These are phyloP conservation scores for Diaporthe capsici DNA, from an alignment of 2,329 filamentous ascomycete species.

Conservation along the genomic window DNA sequence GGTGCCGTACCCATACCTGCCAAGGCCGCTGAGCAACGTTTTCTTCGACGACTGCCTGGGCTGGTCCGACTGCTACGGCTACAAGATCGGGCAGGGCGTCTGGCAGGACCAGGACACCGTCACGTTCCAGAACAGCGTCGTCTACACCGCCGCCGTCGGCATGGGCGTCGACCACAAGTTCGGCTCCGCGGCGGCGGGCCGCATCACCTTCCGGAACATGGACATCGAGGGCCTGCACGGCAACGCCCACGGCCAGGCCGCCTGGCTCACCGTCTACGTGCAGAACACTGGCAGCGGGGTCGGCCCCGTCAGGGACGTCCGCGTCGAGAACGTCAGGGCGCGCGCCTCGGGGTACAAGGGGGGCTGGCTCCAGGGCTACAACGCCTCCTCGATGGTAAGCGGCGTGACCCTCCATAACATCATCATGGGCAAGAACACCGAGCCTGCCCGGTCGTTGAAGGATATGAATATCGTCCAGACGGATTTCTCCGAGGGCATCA, in stretches of 20 bases:
- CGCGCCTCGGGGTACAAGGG: slow-evolving; percentile 1
- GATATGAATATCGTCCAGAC: slow-evolving; percentile 22
- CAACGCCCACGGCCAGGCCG: slow-evolving; percentile 13
- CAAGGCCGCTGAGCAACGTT: background rate
- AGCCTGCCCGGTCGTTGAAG: background rate
- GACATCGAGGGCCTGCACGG: slow-evolving; percentile 17
- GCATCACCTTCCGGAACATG: slow-evolving; percentile 18
- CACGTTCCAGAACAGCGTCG: slow-evolving; percentile 15
- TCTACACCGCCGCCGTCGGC: slow-evolving; percentile 1
- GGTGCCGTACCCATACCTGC: background rate
- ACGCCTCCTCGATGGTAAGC: slow-evolving; percentile 9
- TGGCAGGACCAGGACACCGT: slow-evolving; percentile 8
- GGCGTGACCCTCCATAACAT: slow-evolving; percentile 8
- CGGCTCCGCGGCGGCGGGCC: background rate
- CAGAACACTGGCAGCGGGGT: background rate
- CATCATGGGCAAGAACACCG: slow-evolving; percentile 3
- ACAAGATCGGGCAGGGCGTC: slow-evolving; percentile 21
- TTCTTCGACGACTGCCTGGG: slow-evolving; percentile 18
- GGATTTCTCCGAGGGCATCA: slow-evolving; percentile 12
- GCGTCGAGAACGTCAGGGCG: slow-evolving; percentile 10
- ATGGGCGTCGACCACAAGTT: slow-evolving; percentile 20
- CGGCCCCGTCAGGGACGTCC: background rate
- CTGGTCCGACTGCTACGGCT: slow-evolving; percentile 22
- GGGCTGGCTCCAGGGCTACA: slow-evolving; percentile 20
- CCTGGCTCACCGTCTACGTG: background rate